Evolutionary conservation across 176 grass and related monocot species (phyloP).

Genomic region (Triticum urartu): DNA sequence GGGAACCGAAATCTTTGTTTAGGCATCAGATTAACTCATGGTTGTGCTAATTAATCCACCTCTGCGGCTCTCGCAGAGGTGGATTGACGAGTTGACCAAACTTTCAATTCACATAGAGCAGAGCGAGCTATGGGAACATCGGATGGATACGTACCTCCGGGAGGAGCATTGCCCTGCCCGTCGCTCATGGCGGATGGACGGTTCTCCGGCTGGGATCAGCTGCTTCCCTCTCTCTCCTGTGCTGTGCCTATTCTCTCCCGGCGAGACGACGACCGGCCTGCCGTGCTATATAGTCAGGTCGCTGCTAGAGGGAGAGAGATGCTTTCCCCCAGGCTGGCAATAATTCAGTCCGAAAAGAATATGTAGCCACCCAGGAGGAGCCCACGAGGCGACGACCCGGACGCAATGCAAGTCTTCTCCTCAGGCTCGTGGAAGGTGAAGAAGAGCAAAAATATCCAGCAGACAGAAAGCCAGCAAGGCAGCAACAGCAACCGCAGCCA

Average conservation of each 20-base stretch:
- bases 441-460: background rate
- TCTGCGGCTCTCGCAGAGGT: background rate
- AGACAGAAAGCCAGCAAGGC: background rate
- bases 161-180: background rate
- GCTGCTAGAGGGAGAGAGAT: background rate
- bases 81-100: background rate
- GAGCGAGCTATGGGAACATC: background rate
- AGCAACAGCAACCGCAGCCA: background rate
- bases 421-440: background rate
- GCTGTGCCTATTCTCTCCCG: background rate
- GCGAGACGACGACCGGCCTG: background rate
- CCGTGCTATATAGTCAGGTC: background rate
- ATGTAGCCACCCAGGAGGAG: background rate
- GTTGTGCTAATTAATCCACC: background rate
- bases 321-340: slow-evolving; percentile 18
- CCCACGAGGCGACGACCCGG: slow-evolving; percentile 8
- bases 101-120: background rate
- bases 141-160: slow-evolving; percentile 18
- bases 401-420: background rate
- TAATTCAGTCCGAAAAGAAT: background rate
- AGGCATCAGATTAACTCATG: background rate
- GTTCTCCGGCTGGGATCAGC: background rate
- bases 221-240: background rate
- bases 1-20: background rate
- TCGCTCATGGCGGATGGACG: slow-evolving; percentile 27